Conservation (phyloP, 2,329 filamentous ascomycete species). For the Onygena corvina region DNA sequence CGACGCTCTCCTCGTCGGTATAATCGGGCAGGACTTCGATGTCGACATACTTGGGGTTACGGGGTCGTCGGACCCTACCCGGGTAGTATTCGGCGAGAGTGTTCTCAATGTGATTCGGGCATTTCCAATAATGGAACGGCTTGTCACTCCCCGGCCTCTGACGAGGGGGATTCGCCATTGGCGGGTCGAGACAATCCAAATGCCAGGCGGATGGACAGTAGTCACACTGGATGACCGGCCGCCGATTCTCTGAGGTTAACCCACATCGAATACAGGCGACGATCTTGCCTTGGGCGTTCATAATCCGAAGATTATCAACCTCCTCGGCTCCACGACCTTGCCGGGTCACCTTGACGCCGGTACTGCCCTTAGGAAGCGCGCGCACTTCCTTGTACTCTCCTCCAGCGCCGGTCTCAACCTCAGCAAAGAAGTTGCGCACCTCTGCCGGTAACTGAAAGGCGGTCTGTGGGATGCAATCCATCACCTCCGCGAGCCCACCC, state of each 20-base stretch:
- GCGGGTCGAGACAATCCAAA: constrained; percentile 79
- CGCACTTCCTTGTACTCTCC: constrained; percentile 66
- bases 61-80: constrained; percentile 15
- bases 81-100: constrained; percentile 41
- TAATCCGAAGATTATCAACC: constrained; percentile 18
- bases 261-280: constrained; percentile 71
- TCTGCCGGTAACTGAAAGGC: constrained; percentile 60
- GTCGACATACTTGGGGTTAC: constrained; percentile 50
- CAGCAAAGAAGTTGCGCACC: constrained; percentile 65
- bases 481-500: constrained; percentile 50
- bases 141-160: constrained; percentile 36
- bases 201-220: constrained; percentile 76
- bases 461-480: constrained; percentile 58
- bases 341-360: constrained; percentile 6
- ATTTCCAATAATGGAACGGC: constrained; percentile 66
- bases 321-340: not conserved
- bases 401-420: constrained; percentile 61
- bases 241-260: constrained; percentile 48
- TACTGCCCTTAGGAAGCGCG: constrained; percentile 17
- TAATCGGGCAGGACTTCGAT: constrained; percentile 49
- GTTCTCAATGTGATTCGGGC: constrained; percentile 74
- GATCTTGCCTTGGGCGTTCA: constrained; percentile 59
- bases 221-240: constrained; percentile 76
- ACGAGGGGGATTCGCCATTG: constrained; percentile 64
- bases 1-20: constrained; percentile 45